Percentiles rank a stretch among this genome's conserved stretches.
These are phyloP conservation scores for Penicillium silybi DNA, from an alignment of 495 filamentous ascomycete species.

Conservation along the genomic window DNA sequence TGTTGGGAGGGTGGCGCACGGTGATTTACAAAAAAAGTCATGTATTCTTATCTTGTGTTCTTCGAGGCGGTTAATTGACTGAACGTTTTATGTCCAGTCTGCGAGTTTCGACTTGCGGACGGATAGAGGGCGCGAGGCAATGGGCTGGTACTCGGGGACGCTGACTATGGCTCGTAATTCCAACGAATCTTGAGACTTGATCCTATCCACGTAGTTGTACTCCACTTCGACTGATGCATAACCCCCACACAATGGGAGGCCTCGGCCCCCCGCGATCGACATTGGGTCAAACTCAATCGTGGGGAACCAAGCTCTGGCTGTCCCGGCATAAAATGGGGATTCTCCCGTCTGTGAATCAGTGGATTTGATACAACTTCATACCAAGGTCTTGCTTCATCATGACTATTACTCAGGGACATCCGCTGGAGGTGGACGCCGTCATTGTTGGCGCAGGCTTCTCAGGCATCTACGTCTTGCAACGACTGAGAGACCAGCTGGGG, in stretches of 20 bases:
- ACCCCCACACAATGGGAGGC: too few relatives aligned
- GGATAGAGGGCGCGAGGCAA: background rate
- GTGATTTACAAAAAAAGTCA: background rate
- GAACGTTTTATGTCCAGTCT: background rate
- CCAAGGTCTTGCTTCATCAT: background rate
- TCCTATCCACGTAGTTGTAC: too few relatives aligned
- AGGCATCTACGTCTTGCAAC: slow-evolving; percentile 28
- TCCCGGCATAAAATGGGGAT: too few relatives aligned
- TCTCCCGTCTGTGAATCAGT: too few relatives aligned
- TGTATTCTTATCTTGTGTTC: background rate
- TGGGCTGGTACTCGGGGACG: background rate
- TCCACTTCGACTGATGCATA: too few relatives aligned
- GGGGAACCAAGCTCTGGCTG: too few relatives aligned
- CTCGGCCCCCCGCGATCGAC: too few relatives aligned
- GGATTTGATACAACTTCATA: too few relatives aligned
- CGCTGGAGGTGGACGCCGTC: slow-evolving; percentile 43
- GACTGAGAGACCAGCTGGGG: slow-evolving; percentile 25
- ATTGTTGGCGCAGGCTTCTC: slow-evolving; percentile 53
- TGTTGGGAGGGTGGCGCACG: background rate
- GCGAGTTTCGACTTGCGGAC: background rate
- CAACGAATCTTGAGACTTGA: background rate
- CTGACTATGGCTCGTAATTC: background rate
- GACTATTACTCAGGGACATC: background rate
- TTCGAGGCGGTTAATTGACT: background rate
- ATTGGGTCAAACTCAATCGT: too few relatives aligned